phyloP scores from a whole-genome alignment of 208 protist genomes.

The Phytomonas francai region DNA sequence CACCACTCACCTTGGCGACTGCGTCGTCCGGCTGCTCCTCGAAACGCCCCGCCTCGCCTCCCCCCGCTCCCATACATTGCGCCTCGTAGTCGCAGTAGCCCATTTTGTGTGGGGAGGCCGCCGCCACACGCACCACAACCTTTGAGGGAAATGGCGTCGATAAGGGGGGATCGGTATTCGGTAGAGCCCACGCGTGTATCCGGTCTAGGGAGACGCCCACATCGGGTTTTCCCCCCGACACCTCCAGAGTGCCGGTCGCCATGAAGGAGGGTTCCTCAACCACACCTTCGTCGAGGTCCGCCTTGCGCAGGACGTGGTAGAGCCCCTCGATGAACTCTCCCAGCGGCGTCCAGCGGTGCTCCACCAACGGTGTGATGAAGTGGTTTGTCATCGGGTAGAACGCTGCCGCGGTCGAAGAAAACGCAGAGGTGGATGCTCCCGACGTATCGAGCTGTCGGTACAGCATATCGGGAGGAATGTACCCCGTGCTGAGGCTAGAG shows the following conservation, averaged over 20 bases:
- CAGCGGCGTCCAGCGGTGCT: constrained; percentile 51
- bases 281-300: background rate
- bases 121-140: background rate
- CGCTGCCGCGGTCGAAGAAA: constrained; percentile 1
- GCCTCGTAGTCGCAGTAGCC: background rate
- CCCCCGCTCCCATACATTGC: background rate
- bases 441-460: background rate
- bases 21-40: background rate
- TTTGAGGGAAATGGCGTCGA: background rate
- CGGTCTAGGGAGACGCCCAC: background rate
- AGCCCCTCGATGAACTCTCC: constrained; percentile 47
- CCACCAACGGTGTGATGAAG: constrained; percentile 57
- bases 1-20: background rate
- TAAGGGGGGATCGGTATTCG: background rate
- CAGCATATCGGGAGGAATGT: background rate
- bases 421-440: background rate
- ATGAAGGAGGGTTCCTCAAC: background rate
- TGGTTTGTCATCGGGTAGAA: constrained; percentile 23
- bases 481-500: background rate
- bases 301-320: constrained; percentile 28
- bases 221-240: background rate
- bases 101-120: background rate
- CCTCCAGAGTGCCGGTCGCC: background rate
- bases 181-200: background rate
- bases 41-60: background rate